Evolutionary conservation across 2,329 filamentous ascomycete species (phyloP), one percentile per base, ranked within the genome.

Genomic region (Aspergillus neotritici): DNA sequence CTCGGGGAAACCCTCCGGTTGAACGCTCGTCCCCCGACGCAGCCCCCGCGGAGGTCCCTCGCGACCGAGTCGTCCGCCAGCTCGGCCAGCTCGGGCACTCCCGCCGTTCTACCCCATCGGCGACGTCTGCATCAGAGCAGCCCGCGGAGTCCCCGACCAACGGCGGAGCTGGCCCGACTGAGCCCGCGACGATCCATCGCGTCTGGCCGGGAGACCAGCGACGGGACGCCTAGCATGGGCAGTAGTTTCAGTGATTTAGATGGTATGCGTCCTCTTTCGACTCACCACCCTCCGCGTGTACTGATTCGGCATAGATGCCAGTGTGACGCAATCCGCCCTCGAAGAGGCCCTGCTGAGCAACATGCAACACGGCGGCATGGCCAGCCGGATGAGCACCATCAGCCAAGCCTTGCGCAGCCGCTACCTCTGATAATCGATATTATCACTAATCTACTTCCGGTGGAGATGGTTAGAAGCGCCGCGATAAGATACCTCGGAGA

Each of bases 181-280:
- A 76, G 72, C 44, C 74, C 76, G 0, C 65, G 68, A n/a, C 62
- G 63, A 32, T 62, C 62, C 9, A 50, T 50, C 15, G 48, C 57
- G 40, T 57, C 64, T 33, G 62, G 63, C 3, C 63, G 63, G 32
- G 70, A 73, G 17, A 66, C 70, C 10, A 79, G 74, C 43, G 76
- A 79, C 47, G 76, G 75, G 10, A 77, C 75, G 8, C 77, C 77
- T 3, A 80, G 77, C 49, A 81, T 81, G 76, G 80, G 80, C 0
- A 82, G 79, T 49, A 82, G 78, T 43, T 83, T 83, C 53, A 82
- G 78, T 51, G 80, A 83, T 59, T 65, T 84, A 30, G 80, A 83
- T 57, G 78, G 78, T 77, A 63, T 44, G 60, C 47, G 13, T 17
- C 5, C 25, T 16, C 9, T 21, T 9, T 7, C 12, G 40, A 10